Evolutionary conservation across 2,329 filamentous ascomycete genomes (phyloP).

Genomic region (Stagonosporopsis rhizophila): DNA sequence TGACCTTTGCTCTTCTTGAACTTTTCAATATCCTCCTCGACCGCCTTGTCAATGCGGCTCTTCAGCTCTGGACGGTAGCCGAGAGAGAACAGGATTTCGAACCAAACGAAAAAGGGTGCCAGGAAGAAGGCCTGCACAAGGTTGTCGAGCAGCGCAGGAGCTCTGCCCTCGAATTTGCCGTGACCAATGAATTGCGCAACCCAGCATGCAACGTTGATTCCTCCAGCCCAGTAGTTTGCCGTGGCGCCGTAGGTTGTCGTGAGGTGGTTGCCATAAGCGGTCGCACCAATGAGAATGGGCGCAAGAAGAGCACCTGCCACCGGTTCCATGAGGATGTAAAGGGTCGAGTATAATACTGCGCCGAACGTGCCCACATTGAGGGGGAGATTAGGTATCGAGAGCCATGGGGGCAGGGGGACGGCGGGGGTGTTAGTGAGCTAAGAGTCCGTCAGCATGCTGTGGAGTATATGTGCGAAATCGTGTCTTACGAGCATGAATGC

Average conservation of each 20-base stretch:
- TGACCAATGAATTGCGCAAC: constrained; percentile 91
- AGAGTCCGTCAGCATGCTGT: background rate
- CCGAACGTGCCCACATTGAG: constrained; percentile 66
- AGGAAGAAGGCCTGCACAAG: constrained; percentile 89
- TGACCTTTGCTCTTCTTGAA: constrained; percentile 64
- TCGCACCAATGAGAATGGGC: constrained; percentile 75
- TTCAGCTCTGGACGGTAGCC: constrained; percentile 91
- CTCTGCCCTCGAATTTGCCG: constrained; percentile 84
- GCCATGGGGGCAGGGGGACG: constrained; percentile 60
- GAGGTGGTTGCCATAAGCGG: constrained; percentile 78
- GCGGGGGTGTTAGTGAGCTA: constrained; percentile 66
- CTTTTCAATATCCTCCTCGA: constrained; percentile 78
- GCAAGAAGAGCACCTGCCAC: constrained; percentile 83
- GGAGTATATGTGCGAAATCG: background rate
- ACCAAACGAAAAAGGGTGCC: constrained; percentile 96
- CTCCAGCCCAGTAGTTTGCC: constrained; percentile 71
- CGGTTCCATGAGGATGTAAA: constrained; percentile 93
- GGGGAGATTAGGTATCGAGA: constrained; percentile 64
- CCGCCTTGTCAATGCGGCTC: constrained; percentile 76
- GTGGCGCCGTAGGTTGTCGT: constrained; percentile 67
- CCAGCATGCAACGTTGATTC: constrained; percentile 78
- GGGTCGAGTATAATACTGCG: constrained; percentile 70
- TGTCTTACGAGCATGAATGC: constrained; percentile 72
- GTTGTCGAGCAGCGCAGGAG: constrained; percentile 90
- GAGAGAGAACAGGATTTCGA: constrained; percentile 87